Percentiles rank a stretch among this genome's conserved stretches.
phyloP scores from a whole-genome alignment of 169 alveolate genomes.

The Plasmodium fragile region DNA sequence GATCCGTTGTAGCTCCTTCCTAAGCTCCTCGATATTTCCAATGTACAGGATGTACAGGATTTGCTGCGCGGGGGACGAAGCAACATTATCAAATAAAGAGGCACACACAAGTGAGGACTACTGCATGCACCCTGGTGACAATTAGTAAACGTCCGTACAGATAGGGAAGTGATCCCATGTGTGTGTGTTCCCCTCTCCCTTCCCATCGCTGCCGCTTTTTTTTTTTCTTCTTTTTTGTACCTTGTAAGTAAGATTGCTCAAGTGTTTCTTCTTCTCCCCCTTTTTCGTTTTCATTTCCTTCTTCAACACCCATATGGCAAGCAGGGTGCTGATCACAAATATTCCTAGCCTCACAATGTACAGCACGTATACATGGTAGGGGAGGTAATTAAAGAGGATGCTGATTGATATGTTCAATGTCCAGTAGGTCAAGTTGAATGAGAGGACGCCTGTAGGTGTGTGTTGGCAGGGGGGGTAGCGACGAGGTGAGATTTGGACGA shows the following conservation, averaged over 20 bases:
- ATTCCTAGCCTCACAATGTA: conserved; percentile 20
- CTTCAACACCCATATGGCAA: conserved; percentile 13
- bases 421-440: conserved; percentile 62
- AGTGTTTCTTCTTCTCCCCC: background rate
- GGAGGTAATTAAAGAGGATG: conserved; percentile 34
- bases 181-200: background rate
- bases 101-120: background rate
- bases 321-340: conserved; percentile 20
- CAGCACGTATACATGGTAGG: conserved; percentile 44
- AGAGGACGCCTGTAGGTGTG: conserved; percentile 17
- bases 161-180: background rate
- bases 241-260: conserved; percentile 28
- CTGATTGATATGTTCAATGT: conserved; percentile 12
- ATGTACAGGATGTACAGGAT: conserved; percentile 75
- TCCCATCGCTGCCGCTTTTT: too few relatives aligned
- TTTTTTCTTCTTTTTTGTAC: background rate
- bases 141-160: background rate
- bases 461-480: background rate
- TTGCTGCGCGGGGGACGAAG: background rate
- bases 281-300: background rate
- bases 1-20: conserved; percentile 79
- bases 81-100: background rate
- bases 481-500: background rate
- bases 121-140: background rate
- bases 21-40: conserved; percentile 81